Evolutionary conservation across 331 rosid genomes (phyloP).

Genomic region (Telfairia occidentalis): DNA sequence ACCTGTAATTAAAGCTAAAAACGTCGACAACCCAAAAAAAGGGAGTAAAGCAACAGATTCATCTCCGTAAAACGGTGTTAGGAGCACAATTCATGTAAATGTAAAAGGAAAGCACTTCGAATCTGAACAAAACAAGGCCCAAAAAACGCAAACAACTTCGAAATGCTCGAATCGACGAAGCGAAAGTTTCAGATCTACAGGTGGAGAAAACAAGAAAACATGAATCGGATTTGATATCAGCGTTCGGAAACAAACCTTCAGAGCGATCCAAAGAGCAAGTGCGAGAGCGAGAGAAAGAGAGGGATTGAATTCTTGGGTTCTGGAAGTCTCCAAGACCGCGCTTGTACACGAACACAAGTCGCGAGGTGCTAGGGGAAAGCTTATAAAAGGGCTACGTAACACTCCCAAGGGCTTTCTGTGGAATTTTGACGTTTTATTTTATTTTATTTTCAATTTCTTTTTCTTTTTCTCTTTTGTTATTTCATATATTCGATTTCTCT

Average conservation of each 20-base stretch:
- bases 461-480: neutral
- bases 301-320: conserved; percentile 4
- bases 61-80: neutral
- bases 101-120: neutral
- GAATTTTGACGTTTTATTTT: conserved; percentile 13
- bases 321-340: conserved; percentile 22
- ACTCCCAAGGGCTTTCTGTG: conserved; percentile 13
- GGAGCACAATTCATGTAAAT: neutral
- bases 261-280: conserved; percentile 12
- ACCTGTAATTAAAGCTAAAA: neutral
- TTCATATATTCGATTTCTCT: neutral
- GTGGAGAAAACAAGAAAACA: neutral
- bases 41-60: conserved; percentile 2
- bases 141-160: neutral
- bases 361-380: neutral
- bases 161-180: conserved; percentile 4
- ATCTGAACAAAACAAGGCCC: neutral
- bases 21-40: neutral
- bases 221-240: conserved; percentile 13
- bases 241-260: conserved; percentile 21
- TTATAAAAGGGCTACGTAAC: conserved; percentile 15
- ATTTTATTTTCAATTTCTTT: neutral
- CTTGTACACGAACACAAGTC: neutral
- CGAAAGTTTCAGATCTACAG: conserved; percentile 25
- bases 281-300: neutral